Evolutionary conservation across 805 yeast species (phyloP).

Genomic region (Ogataea pini): DNA sequence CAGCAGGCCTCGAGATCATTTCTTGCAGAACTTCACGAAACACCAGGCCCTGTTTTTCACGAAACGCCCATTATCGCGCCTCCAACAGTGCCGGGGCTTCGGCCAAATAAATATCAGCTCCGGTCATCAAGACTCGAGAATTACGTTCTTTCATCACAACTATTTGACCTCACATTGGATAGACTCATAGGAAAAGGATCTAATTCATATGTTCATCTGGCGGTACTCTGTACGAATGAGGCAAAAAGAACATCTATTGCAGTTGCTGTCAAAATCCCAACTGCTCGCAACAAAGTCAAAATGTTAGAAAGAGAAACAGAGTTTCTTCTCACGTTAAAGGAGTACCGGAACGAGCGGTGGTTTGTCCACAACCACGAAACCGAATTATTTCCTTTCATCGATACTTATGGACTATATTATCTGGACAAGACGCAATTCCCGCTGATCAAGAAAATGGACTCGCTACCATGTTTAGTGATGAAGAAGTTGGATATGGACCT

Average conservation of each 20-base stretch:
- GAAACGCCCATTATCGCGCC: conserved; percentile 7
- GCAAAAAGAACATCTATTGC: conserved; percentile 8
- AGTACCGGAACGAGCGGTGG: conserved; percentile 22
- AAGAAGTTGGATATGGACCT: conserved; percentile 33
- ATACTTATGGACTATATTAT: conserved; percentile 32
- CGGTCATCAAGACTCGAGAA: conserved; percentile 18
- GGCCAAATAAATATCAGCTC: conserved; percentile 18
- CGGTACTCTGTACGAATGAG: conserved; percentile 18
- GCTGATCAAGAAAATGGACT: conserved; percentile 26
- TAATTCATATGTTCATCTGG: conserved; percentile 32
- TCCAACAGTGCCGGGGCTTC: not conserved
- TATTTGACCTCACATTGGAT: conserved; percentile 23
- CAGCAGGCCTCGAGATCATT: not conserved
- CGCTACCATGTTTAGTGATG: conserved; percentile 32
- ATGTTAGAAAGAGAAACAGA: conserved; percentile 30
- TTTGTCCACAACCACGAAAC: conserved; percentile 4
- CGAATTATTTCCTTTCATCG: conserved; percentile 28
- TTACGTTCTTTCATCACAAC: conserved; percentile 23
- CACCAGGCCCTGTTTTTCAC: not conserved
- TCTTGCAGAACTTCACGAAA: not conserved
- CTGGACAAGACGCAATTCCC: conserved; percentile 27
- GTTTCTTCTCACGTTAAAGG: conserved; percentile 24
- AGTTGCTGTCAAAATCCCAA: conserved; percentile 35
- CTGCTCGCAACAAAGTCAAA: conserved; percentile 25
- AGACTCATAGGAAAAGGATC: conserved; percentile 32